Percentiles rank a stretch among this genome's conserved stretches.
These are phyloP conservation scores for Akanthomyces dipterigenus DNA, from an alignment of 2,329 filamentous ascomycete genomes.

Conservation along the genomic window DNA sequence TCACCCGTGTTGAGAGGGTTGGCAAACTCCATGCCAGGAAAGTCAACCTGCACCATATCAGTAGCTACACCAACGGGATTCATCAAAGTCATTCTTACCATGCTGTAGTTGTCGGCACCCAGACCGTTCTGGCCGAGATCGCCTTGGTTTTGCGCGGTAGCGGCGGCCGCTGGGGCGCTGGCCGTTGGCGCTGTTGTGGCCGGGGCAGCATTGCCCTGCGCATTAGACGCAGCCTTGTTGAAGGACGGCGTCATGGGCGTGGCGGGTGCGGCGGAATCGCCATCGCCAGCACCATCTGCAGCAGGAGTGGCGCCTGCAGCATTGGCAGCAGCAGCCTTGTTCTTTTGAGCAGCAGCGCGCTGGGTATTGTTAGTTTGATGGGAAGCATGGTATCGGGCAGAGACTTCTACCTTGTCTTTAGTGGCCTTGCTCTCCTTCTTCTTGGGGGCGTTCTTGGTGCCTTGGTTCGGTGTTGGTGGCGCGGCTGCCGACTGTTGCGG, in stretches of 20 bases:
- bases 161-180: slow-evolving; percentile 28
- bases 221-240: slow-evolving; percentile 37
- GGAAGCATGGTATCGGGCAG: no score
- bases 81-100: slow-evolving; percentile 31
- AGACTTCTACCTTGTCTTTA: slow-evolving; percentile 57
- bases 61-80: slow-evolving; percentile 12
- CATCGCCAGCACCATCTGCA: slow-evolving; percentile 48
- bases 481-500: slow-evolving; percentile 59
- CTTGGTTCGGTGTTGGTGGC: slow-evolving; percentile 69
- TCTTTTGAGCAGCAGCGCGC: slow-evolving; percentile 18
- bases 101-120: slow-evolving; percentile 36
- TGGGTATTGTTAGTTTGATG: slow-evolving; percentile 39
- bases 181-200: slow-evolving; percentile 23
- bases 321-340: slow-evolving; percentile 30
- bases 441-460: slow-evolving; percentile 67
- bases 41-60: slow-evolving; percentile 32
- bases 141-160: slow-evolving; percentile 36
- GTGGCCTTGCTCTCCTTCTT: slow-evolving; percentile 65
- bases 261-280: slow-evolving; percentile 53
- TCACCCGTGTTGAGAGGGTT: slow-evolving; percentile 48
- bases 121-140: slow-evolving; percentile 44
- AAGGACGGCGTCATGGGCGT: slow-evolving; percentile 59
- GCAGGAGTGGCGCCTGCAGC: slow-evolving; percentile 48
- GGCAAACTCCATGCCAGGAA: slow-evolving; percentile 45
- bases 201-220: slow-evolving; percentile 23